Evolutionary conservation across 2,329 filamentous ascomycete species (phyloP).

Genomic region (Macroventuria anomochaeta): DNA sequence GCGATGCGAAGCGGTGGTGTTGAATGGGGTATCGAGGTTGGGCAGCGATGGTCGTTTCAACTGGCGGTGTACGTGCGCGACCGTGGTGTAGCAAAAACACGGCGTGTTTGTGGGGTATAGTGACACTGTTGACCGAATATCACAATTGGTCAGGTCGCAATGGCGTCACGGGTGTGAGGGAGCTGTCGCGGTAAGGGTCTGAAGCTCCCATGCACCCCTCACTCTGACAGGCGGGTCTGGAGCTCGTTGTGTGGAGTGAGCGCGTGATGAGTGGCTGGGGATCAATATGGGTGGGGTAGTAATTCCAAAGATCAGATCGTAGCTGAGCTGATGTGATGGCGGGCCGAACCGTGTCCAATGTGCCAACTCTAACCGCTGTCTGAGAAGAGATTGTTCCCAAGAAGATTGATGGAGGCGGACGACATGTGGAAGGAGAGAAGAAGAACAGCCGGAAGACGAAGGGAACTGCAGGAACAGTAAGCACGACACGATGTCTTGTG

Average conservation of each 20-base stretch:
- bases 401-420: slow-evolving; percentile 39
- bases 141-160: slow-evolving; percentile 23
- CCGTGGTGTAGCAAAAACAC: slow-evolving; percentile 13
- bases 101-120: slow-evolving; percentile 32
- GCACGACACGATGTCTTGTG: slow-evolving; percentile 42
- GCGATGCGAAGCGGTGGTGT: slow-evolving; percentile 13
- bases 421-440: slow-evolving; percentile 44
- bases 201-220: slow-evolving; percentile 17
- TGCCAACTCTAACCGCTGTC: slow-evolving; percentile 44
- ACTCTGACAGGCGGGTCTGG: slow-evolving; percentile 13
- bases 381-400: slow-evolving; percentile 47
- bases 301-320: slow-evolving; percentile 25
- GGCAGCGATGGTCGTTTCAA: background rate
- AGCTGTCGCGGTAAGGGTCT: slow-evolving; percentile 15
- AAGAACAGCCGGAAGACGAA: slow-evolving; percentile 20
- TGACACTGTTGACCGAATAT: slow-evolving; percentile 8
- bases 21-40: background rate
- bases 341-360: slow-evolving; percentile 30
- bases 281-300: slow-evolving; percentile 33
- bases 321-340: slow-evolving; percentile 31
- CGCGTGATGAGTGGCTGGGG: slow-evolving; percentile 26
- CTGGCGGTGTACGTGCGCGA: slow-evolving; percentile 13
- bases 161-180: slow-evolving; percentile 26
- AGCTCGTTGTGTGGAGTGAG: slow-evolving; percentile 23
- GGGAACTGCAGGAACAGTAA: slow-evolving; percentile 36